Evolutionary conservation across 176 grass and related monocot species (phyloP), one percentile per base, ranked within the genome.

Genomic region (Musa acuminata): DNA sequence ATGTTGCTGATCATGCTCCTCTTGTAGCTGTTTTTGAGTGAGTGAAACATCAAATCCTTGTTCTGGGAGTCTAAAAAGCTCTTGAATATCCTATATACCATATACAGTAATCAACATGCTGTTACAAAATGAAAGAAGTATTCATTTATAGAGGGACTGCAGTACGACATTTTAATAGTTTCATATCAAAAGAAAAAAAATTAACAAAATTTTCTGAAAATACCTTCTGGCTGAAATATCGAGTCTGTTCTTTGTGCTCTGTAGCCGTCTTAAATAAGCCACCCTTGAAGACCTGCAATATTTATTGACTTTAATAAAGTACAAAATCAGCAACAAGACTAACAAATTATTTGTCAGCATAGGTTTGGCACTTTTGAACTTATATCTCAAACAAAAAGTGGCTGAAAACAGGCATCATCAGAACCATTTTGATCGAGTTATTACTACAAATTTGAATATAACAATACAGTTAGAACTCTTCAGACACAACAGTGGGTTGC

Each of bases 1-100:
- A 77, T 82, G 50, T 75, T 90, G 94, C 10, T 84, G 83, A 73
- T 75, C 87, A 87, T 97, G 90, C 75, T 97, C 90, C 81, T 97
- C 87, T 77, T 91, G 87, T 62, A 97, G 85, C 68, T 91, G 90
- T 62, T 84, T 75, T 8, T 97, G 90, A 17, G 87, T 86, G 9
- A 90, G 77, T 8, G 94, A 93, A 82, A 98, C 79, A 89, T 98
- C 88, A 85, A 98, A 98, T 16, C 94, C 94, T 83, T 93, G 85
- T 77, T 81, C 26, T 17, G 94, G 94, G 62, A 98, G 55, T 76
- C 86, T 97, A 75, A 98, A 91, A 74, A 91, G 86, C 78, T 93
- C 87, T 55, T 77, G 74, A 71, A 91, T 76, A 55, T 98, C 94
- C 94, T 98, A 72, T 87, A 77, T 43, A 84, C 58, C 77, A 55